Percentiles rank a stretch among this genome's conserved stretches.
phyloP scores from a whole-genome alignment of 495 filamentous ascomycete genomes.

The Aspergillus sclerotiicarbonarius region DNA sequence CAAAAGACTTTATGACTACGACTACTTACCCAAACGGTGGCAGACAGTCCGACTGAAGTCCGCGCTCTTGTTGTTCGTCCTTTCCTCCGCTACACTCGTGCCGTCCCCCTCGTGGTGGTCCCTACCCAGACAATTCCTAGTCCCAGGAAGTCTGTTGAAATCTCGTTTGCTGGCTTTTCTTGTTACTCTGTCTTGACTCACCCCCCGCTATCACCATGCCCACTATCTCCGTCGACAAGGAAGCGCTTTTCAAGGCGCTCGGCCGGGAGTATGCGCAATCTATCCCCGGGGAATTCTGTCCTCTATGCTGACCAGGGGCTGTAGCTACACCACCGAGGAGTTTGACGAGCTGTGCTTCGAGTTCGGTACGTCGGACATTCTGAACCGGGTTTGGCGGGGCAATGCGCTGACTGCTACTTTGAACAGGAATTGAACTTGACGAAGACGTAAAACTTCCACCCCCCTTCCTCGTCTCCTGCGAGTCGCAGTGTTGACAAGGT shows the following conservation, averaged over 20 bases:
- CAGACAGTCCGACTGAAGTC: neutral
- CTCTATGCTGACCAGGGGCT: constrained; percentile 7
- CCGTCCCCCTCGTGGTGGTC: neutral
- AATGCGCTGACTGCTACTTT: constrained; percentile 32
- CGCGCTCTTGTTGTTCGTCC: neutral
- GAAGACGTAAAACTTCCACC: constrained; percentile 63
- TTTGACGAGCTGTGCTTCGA: constrained; percentile 99
- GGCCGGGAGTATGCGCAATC: constrained; percentile 70
- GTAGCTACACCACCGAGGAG: constrained; percentile 82
- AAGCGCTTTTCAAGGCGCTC: constrained; percentile 86
- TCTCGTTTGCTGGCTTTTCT: neutral
- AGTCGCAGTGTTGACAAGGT: constrained; percentile 18
- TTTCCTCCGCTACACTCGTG: neutral
- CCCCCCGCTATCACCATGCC: constrained; percentile 53
- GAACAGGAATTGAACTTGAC: constrained; percentile 83
- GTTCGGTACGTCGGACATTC: constrained; percentile 61
- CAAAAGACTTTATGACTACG: constrained; percentile 20
- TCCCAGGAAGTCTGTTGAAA: constrained; percentile 7
- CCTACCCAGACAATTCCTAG: neutral
- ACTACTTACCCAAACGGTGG: neutral
- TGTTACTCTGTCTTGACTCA: constrained; percentile 21
- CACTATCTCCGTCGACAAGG: constrained; percentile 94
- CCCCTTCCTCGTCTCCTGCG: neutral
- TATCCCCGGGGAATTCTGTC: neutral
- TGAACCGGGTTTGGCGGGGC: constrained; percentile 23